Base-by-base conservation (phyloP, 2,329 filamentous ascomycete species). In the Hypoxylon sp. region DNA sequence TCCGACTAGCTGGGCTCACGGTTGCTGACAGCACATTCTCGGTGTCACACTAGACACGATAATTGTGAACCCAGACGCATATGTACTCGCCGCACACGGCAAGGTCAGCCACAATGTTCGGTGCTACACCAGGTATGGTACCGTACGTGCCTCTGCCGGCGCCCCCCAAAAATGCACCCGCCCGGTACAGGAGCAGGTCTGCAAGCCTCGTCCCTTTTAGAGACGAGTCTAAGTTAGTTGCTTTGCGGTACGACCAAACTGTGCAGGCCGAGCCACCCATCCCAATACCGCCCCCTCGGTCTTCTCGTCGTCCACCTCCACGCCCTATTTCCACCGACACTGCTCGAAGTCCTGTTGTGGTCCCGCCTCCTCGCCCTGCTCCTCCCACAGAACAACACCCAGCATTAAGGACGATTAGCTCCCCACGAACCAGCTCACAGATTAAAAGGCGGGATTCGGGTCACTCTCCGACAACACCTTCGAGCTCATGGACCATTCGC, bases 231-330 rank as follows among this genome's bases (percentile, higher is more conserved):
- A 80, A 78, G 71, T 77, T 90, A 72, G 82, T 90, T 65, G 84
- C 84, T 53, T 75, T 90, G 61, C 85, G 87, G 64, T 90, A 91
- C 80, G 89, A 91, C 75, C 85, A 90, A 78, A 88, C 86, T 37
- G 80, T 85, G 56, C 84, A 86, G 73, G 86, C 86, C 53, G 85
- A 87, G 77, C 86, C 86, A 66, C 89, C 88, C 37, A 86, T 89
- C 70, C 84, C 85, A 50, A 78, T 88, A 65, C 78, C 83, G 54
- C 82, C 84, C 50, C 69, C 81, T 81, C 74, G 82, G 79, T 76
- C 81, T 78, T 71, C 77, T 77, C 68, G 81, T 79, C 68, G 73
- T 55, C 73, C 72, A 13, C 71, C 73, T 61, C 79, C 68, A 60
- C 73, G 73, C 50, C 69, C 76, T 17, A 74, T 74, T 46, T 77